Evolutionary conservation across 768 basidiomycete species (phyloP).

Genomic region (Lactarius akahatsu): DNA sequence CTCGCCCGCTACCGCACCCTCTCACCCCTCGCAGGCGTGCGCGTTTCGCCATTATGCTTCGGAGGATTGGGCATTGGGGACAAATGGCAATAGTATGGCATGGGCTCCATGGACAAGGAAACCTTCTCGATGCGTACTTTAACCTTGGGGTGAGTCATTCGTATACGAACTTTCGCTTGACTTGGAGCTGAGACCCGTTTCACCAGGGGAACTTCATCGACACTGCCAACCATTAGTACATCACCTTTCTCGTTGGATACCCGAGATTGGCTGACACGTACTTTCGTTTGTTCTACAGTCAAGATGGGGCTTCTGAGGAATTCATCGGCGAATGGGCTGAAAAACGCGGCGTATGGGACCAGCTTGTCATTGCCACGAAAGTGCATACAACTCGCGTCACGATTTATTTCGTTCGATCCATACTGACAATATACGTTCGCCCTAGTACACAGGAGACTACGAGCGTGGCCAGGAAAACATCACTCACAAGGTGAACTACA

Average conservation of each 20-base stretch:
- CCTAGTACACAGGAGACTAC: constrained; percentile 34
- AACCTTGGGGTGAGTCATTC: constrained; percentile 40
- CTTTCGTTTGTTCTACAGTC: constrained; percentile 20
- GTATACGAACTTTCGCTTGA: not conserved
- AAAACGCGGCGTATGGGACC: constrained; percentile 38
- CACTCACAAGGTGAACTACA: constrained; percentile 41
- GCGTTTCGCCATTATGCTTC: constrained; percentile 41
- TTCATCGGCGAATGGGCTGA: constrained; percentile 44
- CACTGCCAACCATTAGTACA: constrained; percentile 44
- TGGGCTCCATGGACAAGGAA: constrained; percentile 46
- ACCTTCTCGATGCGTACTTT: constrained; percentile 44
- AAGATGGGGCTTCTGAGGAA: constrained; percentile 35
- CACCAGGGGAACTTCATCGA: constrained; percentile 37
- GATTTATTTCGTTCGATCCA: not conserved
- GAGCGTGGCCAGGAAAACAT: constrained; percentile 29
- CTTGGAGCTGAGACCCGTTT: not conserved
- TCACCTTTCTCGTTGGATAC: constrained; percentile 31
- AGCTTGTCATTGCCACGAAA: constrained; percentile 38
- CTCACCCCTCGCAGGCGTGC: constrained; percentile 37
- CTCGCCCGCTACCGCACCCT: constrained; percentile 37
- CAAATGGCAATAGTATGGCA: constrained; percentile 36
- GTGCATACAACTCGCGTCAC: not conserved
- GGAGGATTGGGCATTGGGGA: constrained; percentile 43
- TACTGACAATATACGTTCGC: not conserved
- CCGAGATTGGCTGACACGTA: not conserved